Evolutionary conservation across 352 stramenopile species (phyloP).

Genomic region (Globisporangium uncinulatum): DNA sequence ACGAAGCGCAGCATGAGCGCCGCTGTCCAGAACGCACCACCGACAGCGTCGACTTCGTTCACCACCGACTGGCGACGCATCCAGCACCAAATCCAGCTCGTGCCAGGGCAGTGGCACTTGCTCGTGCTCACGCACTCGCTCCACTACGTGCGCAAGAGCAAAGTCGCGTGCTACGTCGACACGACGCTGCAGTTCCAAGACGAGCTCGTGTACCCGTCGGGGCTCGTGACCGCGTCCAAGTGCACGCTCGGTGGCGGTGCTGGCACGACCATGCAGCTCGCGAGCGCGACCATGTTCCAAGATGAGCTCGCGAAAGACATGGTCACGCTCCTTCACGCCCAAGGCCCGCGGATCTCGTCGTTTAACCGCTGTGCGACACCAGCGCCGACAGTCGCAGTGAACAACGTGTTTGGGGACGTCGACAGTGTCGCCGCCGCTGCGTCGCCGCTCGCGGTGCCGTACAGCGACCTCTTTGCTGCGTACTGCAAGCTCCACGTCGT

Average conservation of each 20-base stretch:
- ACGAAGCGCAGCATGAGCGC: conserved; percentile 22
- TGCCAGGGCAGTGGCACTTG: conserved; percentile 56
- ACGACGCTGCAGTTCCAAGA: conserved; percentile 54
- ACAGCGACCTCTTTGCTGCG: conserved; percentile 27
- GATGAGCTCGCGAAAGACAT: conserved; percentile 54
- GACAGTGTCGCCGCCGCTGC: conserved; percentile 34
- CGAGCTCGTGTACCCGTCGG: conserved; percentile 73
- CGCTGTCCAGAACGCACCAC: conserved; percentile 29
- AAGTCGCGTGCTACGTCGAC: conserved; percentile 71
- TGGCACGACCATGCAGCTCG: conserved; percentile 33
- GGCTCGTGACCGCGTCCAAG: conserved; percentile 68
- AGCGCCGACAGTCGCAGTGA: conserved; percentile 10
- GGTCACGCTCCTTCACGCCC: conserved; percentile 49
- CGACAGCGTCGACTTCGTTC: conserved; percentile 9
- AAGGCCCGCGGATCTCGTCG: conserved; percentile 52
- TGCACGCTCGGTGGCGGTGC: conserved; percentile 56
- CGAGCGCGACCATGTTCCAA: conserved; percentile 77
- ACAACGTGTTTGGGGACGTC: conserved; percentile 43
- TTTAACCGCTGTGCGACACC: conserved; percentile 48
- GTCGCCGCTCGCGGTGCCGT: conserved; percentile 36
- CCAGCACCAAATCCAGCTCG: conserved; percentile 31
- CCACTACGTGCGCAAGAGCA: conserved; percentile 85
- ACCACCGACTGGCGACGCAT: conserved; percentile 56
- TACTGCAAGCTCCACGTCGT: conserved; percentile 62
- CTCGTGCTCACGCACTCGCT: conserved; percentile 70